Percentiles rank a stretch among this genome's conserved stretches.
Conservation (phyloP, 2,329 filamentous ascomycete genomes). For the Orbilia oligospora region DNA sequence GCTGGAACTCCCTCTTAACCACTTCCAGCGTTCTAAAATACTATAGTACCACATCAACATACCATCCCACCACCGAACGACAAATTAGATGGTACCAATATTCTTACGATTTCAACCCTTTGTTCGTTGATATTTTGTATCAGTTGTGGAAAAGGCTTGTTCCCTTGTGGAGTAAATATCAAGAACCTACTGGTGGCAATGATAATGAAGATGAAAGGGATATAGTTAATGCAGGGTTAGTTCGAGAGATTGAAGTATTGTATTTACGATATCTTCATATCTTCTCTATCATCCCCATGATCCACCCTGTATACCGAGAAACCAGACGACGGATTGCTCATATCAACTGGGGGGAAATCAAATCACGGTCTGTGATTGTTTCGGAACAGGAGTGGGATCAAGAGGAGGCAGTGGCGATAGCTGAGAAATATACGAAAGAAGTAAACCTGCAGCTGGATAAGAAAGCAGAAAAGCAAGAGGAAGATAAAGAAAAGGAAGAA, state of each 20-base stretch:
- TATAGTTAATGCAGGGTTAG: not conserved
- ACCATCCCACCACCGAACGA: not conserved
- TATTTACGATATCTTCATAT: not conserved
- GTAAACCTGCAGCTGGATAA: not conserved
- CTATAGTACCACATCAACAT: slow-evolving; percentile 19
- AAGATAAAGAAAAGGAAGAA: not conserved
- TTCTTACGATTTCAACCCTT: slow-evolving; percentile 8
- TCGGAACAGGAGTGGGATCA: not conserved
- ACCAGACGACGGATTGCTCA: not conserved
- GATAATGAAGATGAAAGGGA: not conserved
- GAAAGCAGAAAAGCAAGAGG: not conserved
- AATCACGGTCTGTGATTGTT: not conserved
- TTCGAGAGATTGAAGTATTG: not conserved
- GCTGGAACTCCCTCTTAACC: slow-evolving; percentile 28
- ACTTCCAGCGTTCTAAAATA: slow-evolving; percentile 18
- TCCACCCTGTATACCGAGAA: not conserved
- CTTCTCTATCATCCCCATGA: not conserved
- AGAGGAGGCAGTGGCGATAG: not conserved
- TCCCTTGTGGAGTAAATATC: not conserved
- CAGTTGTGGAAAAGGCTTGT: slow-evolving; percentile 25
- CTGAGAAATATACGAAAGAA: too few relatives aligned
- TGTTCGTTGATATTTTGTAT: slow-evolving; percentile 10
- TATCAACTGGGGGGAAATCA: not conserved
- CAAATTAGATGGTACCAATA: not conserved
- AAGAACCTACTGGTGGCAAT: not conserved